These are phyloP conservation scores for Solanum rostratum DNA, from an alignment of 257 asterid genomes.

Conservation along the genomic window DNA sequence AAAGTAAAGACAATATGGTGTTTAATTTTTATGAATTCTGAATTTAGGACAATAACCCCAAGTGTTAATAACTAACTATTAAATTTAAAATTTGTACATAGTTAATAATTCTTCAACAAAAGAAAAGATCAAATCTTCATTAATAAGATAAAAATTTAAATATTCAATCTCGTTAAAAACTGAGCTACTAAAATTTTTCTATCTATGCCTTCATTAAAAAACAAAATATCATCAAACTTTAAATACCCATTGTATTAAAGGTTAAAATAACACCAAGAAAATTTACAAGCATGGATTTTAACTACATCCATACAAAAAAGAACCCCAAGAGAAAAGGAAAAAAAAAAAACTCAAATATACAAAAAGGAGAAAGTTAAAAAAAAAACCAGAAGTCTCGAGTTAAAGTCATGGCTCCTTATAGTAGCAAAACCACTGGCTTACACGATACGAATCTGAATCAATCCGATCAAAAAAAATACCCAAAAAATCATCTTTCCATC, in stretches of 20 bases:
- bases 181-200: too few relatives aligned
- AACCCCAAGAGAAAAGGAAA: too few relatives aligned
- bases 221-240: not conserved
- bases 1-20: too few relatives aligned
- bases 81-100: too few relatives aligned
- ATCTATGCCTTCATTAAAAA: too few relatives aligned
- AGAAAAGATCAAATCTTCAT: too few relatives aligned
- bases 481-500: constrained; percentile 10
- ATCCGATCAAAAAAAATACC: not conserved
- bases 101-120: too few relatives aligned
- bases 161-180: too few relatives aligned
- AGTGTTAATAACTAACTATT: not conserved
- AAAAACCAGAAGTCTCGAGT: not conserved
- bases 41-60: not conserved
- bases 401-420: not conserved
- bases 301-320: not conserved
- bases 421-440: too few relatives aligned
- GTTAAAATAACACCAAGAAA: not conserved
- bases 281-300: not conserved
- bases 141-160: too few relatives aligned
- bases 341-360: not conserved
- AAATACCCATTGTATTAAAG: not conserved
- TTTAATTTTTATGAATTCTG: too few relatives aligned
- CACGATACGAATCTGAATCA: not conserved
- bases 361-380: not conserved